phyloP scores from a whole-genome alignment of 2,329 filamentous ascomycete genomes.

The Coniella lustricola region DNA sequence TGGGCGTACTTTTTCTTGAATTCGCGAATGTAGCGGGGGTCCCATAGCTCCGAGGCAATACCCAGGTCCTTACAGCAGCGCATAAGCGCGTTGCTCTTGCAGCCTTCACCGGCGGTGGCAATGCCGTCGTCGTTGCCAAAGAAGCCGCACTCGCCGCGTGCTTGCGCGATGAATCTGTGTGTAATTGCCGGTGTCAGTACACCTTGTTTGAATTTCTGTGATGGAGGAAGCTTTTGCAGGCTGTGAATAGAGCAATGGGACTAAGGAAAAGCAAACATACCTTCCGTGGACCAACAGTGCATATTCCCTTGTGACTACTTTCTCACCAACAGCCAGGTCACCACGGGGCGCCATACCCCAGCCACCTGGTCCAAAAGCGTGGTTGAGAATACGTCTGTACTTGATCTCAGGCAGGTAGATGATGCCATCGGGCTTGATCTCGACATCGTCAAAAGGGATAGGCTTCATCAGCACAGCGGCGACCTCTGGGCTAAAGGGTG shows the following conservation, averaged over 20 bases:
- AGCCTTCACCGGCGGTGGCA: slow-evolving; percentile 90
- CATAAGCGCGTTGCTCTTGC: slow-evolving; percentile 96
- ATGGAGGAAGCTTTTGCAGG: too few relatives aligned
- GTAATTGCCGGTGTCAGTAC: neutral
- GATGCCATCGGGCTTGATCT: slow-evolving; percentile 96
- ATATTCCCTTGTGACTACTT: slow-evolving; percentile 81
- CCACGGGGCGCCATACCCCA: slow-evolving; percentile 91
- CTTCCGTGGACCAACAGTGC: slow-evolving; percentile 81
- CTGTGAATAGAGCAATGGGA: too few relatives aligned
- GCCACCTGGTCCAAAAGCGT: slow-evolving; percentile 86
- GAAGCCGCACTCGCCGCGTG: slow-evolving; percentile 90
- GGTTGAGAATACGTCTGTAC: slow-evolving; percentile 84
- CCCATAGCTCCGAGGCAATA: slow-evolving; percentile 92
- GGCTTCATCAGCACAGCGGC: slow-evolving; percentile 61
- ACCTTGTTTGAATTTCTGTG: neutral
- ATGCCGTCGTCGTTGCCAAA: slow-evolving; percentile 77
- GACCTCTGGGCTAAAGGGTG: slow-evolving; percentile 64
- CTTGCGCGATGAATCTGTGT: slow-evolving; percentile 76
- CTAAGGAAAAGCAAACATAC: slow-evolving; percentile 39
- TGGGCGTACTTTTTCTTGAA: slow-evolving; percentile 70
- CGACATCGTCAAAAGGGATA: slow-evolving; percentile 68
- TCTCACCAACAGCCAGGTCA: slow-evolving; percentile 77
- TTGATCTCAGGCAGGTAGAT: slow-evolving; percentile 97
- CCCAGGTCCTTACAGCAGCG: slow-evolving; percentile 97
- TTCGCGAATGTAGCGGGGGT: slow-evolving; percentile 79